Percentiles rank a stretch among this genome's conserved stretches.
Conservation (phyloP, 129 eudicot genomes). For the Flaveria trinervia region DNA sequence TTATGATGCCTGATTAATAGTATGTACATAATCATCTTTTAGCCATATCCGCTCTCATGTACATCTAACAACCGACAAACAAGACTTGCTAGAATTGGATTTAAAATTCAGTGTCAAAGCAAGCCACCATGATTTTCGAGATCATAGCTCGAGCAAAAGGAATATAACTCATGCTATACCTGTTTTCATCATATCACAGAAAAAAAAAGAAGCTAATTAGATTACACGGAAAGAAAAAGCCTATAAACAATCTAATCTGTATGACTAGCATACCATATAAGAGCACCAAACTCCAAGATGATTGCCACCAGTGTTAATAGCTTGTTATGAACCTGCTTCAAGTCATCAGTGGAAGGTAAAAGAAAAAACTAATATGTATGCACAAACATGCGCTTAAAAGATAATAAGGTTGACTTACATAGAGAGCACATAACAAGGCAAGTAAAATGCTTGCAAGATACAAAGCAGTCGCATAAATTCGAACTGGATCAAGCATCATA, state of each 20-base stretch:
- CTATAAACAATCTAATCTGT: neutral
- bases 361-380: conserved; percentile 12
- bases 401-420: conserved; percentile 49
- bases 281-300: conserved; percentile 88
- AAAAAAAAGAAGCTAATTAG: conserved; percentile 5
- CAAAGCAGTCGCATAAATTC: conserved; percentile 94
- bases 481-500: conserved; percentile 98
- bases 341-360: conserved; percentile 14
- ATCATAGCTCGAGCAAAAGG: conserved; percentile 97
- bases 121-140: conserved; percentile 71
- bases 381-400: neutral
- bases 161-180: conserved; percentile 98
- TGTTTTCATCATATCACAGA: conserved; percentile 37
- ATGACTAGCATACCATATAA: conserved; percentile 63
- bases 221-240: neutral
- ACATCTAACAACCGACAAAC: conserved; percentile 28
- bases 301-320: conserved; percentile 87
- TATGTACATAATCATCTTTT: conserved; percentile 7
- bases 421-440: conserved; percentile 90
- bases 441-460: conserved; percentile 86
- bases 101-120: conserved; percentile 94
- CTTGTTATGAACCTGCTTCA: conserved; percentile 78
- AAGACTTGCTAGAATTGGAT: conserved; percentile 12
- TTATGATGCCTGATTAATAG: conserved; percentile 5
- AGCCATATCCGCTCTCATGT: conserved; percentile 31